Conservation (phyloP, 306 rosid species). For the Oemleria cerasiformis region DNA sequence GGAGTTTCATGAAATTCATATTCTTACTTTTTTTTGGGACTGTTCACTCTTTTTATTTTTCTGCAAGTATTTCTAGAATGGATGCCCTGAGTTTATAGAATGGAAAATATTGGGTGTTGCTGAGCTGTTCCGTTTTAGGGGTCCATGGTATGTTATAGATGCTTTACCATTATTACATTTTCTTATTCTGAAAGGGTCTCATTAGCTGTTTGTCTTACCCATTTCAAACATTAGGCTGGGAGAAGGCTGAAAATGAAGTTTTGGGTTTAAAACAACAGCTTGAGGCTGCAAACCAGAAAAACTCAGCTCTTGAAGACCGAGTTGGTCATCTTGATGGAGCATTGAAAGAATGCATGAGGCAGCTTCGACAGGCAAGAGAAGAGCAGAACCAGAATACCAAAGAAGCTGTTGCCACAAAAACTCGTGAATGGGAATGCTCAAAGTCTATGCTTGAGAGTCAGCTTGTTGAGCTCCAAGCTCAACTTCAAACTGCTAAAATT, state of each 20-base stretch:
- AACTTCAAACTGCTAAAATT: conserved; percentile 56
- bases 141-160: conserved; percentile 8
- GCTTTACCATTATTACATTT: neutral
- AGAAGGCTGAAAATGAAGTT: conserved; percentile 73
- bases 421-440: conserved; percentile 52
- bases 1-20: neutral
- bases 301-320: conserved; percentile 64
- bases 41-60: conserved; percentile 1
- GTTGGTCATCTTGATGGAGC: conserved; percentile 82
- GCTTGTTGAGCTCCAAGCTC: conserved; percentile 49
- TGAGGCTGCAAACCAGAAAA: conserved; percentile 55
- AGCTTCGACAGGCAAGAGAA: conserved; percentile 81
- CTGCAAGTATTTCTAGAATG: conserved; percentile 2
- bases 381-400: conserved; percentile 54
- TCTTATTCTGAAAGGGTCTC: neutral
- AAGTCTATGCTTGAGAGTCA: conserved; percentile 55
- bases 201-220: conserved; percentile 11
- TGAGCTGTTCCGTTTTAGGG: conserved; percentile 6
- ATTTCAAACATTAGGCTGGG: conserved; percentile 61
- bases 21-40: conserved; percentile 5
- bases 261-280: conserved; percentile 52
- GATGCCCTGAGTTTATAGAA: conserved; percentile 13
- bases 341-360: conserved; percentile 77
- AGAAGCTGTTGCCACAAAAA: conserved; percentile 46
- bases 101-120: conserved; percentile 13